These are phyloP conservation scores for Pseudogymnoascus sp. DNA, from an alignment of 2,329 filamentous ascomycete species.

Conservation along the genomic window DNA sequence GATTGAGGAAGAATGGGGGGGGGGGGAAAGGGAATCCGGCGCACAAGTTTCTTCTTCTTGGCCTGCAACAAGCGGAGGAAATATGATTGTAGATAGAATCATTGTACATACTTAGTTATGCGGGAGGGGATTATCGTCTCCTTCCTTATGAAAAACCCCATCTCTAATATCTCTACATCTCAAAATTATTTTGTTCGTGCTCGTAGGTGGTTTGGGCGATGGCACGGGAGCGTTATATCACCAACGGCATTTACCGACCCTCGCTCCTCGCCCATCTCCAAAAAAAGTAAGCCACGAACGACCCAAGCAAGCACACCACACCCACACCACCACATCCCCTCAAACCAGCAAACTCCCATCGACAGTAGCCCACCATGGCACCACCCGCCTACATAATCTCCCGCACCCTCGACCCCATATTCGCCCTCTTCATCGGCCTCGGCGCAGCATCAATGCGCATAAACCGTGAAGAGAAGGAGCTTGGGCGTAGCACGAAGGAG, in stretches of 20 bases:
- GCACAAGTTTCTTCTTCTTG: background rate
- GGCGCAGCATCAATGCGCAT: slow-evolving; percentile 44
- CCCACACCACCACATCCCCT: background rate
- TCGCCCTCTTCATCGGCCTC: slow-evolving; percentile 43
- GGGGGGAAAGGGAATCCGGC: background rate
- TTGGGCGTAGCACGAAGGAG: slow-evolving; percentile 22
- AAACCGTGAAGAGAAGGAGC: slow-evolving; percentile 42
- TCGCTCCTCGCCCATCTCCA: background rate
- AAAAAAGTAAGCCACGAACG: slow-evolving; percentile 5
- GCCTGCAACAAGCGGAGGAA: background rate
- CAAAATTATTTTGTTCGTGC: background rate
- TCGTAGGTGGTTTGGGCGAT: background rate
- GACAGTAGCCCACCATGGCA: slow-evolving; percentile 23
- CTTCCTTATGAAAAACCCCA: background rate
- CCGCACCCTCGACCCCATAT: slow-evolving; percentile 44
- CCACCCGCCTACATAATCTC: slow-evolving; percentile 25
- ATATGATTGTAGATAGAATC: slow-evolving; percentile 7
- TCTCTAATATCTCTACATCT: background rate
- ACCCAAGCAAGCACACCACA: slow-evolving; percentile 6
- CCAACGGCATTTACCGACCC: slow-evolving; percentile 2
- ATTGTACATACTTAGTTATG: slow-evolving; percentile 8
- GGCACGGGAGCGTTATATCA: background rate
- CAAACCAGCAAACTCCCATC: background rate
- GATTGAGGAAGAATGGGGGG: background rate
- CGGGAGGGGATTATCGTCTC: background rate